Evolutionary conservation across 495 filamentous ascomycete genomes (phyloP).

Genomic region (Tuber calosporum): DNA sequence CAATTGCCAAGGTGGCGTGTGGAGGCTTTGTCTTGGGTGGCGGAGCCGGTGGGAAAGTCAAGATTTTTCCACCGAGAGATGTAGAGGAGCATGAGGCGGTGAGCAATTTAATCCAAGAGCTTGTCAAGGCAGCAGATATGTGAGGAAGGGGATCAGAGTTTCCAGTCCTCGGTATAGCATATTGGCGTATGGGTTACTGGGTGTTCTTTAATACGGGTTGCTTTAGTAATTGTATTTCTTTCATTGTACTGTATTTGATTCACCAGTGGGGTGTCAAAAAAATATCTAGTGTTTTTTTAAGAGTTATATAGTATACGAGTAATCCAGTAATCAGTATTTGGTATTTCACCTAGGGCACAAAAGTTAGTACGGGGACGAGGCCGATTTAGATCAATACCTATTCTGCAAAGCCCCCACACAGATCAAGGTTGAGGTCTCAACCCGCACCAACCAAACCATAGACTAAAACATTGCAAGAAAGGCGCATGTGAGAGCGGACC

Average conservation of each 20-base stretch:
- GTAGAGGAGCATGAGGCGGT: slow-evolving; percentile 26
- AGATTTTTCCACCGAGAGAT: slow-evolving; percentile 46
- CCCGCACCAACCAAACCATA: neutral
- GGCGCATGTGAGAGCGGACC: neutral
- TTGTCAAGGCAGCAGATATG: neutral
- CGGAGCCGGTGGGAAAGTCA: slow-evolving; percentile 47
- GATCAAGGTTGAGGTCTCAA: neutral
- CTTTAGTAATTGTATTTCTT: neutral
- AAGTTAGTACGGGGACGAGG: no score
- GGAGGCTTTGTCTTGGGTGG: slow-evolving; percentile 51
- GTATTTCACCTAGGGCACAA: neutral
- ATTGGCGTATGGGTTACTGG: neutral
- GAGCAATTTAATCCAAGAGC: slow-evolving; percentile 1
- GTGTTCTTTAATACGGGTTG: neutral
- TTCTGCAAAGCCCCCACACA: neutral
- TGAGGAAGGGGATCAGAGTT: neutral
- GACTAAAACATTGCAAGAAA: neutral
- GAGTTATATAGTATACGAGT: neutral
- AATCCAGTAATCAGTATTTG: neutral
- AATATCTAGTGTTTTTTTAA: neutral
- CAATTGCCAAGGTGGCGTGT: slow-evolving; percentile 50
- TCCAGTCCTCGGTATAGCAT: neutral
- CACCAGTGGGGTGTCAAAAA: neutral
- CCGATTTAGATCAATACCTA: neutral
- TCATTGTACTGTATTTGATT: neutral